Percentiles rank a stretch among this genome's conserved stretches.
These are phyloP conservation scores for Euphorbia schlechtendalii DNA, from an alignment of 441 rosid species.

Conservation along the genomic window DNA sequence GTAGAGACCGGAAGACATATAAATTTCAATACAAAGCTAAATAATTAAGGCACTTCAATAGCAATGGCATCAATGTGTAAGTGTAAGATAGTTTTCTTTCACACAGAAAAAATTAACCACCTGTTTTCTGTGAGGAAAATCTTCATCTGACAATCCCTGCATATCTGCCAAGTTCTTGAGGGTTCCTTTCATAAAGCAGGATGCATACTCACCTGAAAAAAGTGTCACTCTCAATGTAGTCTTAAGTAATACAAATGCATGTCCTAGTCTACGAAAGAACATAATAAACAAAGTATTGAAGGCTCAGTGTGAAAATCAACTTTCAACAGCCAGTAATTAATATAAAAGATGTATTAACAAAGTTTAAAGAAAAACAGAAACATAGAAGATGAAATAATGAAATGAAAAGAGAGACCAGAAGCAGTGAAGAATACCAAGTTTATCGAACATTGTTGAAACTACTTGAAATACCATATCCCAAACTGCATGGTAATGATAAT, in stretches of 20 bases:
- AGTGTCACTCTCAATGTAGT: background rate
- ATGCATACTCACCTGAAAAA: conserved; percentile 49
- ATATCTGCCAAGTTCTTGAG: conserved; percentile 73
- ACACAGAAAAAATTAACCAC: conserved; percentile 32
- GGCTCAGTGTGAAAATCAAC: background rate
- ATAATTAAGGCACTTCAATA: too few relatives aligned
- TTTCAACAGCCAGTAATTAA: background rate
- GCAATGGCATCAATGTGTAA: too few relatives aligned
- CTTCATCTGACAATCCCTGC: conserved; percentile 79
- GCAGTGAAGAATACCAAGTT: conserved; percentile 48
- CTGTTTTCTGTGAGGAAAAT: conserved; percentile 81
- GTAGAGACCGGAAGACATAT: too few relatives aligned
- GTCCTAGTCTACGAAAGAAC: background rate
- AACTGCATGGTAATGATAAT: conserved; percentile 63
- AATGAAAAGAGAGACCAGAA: conserved; percentile 6
- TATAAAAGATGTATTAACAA: background rate
- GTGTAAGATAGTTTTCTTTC: too few relatives aligned
- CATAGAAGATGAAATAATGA: conserved; percentile 5
- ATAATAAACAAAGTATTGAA: background rate
- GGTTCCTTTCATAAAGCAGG: conserved; percentile 72
- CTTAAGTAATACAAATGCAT: background rate
- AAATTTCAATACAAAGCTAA: too few relatives aligned
- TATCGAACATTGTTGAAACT: conserved; percentile 67
- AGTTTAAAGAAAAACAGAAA: too few relatives aligned
- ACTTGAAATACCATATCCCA: conserved; percentile 87